Evolutionary conservation across 225 moss, liverwort and hornwort species (phyloP).

Genomic region (Bryum argenteum): DNA sequence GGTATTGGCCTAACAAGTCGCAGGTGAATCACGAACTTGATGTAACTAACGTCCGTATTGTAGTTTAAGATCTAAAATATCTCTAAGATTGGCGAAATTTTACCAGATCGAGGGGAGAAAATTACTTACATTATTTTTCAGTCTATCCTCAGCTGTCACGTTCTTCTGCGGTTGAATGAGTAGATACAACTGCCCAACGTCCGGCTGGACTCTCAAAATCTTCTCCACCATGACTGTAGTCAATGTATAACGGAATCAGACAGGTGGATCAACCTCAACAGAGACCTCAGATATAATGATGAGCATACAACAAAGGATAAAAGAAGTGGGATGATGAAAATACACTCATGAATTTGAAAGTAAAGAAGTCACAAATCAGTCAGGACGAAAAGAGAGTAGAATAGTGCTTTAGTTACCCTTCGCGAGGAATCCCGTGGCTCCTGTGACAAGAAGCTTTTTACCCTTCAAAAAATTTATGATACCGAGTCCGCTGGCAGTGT

Average conservation of each 20-base stretch:
- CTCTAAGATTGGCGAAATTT: background rate
- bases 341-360: background rate
- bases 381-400: background rate
- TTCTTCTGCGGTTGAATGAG: slow-evolving; percentile 61
- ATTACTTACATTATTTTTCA: slow-evolving; percentile 52
- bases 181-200: slow-evolving; percentile 70
- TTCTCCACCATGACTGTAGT: slow-evolving; percentile 80
- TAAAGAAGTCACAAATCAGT: background rate
- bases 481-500: slow-evolving; percentile 42
- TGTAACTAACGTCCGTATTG: background rate
- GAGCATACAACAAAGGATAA: background rate
- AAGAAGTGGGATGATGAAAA: background rate
- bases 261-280: background rate
- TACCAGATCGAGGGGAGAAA: background rate
- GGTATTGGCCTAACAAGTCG: background rate
- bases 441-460: slow-evolving; percentile 66
- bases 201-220: slow-evolving; percentile 78
- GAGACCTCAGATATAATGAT: background rate
- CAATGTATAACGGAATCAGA: slow-evolving; percentile 3
- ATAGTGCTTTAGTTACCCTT: slow-evolving; percentile 50
- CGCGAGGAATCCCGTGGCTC: slow-evolving; percentile 80
- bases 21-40: background rate
- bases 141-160: slow-evolving; percentile 48
- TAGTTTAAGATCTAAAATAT: background rate
- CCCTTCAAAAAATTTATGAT: slow-evolving; percentile 60